phyloP scores from a whole-genome alignment of 306 rosid species.

The Vachellia pachyceras region DNA sequence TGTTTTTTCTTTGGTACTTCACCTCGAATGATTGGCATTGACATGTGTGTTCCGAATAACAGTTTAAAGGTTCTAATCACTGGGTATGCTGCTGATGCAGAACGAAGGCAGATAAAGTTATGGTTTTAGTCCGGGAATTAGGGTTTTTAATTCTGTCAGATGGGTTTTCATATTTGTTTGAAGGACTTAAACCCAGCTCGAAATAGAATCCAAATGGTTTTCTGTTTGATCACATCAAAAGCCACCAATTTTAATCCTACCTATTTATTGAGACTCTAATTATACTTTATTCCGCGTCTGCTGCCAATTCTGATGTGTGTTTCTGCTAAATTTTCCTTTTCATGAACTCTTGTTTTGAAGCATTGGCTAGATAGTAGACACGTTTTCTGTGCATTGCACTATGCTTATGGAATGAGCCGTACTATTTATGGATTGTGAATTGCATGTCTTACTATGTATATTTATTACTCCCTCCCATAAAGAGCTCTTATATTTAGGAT shows the following conservation, averaged over 20 bases:
- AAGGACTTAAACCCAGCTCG: not conserved
- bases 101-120: not conserved
- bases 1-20: not conserved
- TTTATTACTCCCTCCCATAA: too few species aligned
- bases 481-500: too few species aligned
- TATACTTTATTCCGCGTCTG: not conserved
- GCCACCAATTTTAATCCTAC: not conserved
- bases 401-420: not conserved
- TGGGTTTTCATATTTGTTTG: not conserved
- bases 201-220: not conserved
- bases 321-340: not conserved
- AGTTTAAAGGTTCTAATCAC: not conserved
- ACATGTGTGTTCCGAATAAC: not conserved
- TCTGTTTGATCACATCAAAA: not conserved
- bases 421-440: not conserved
- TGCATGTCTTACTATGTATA: not conserved
- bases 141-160: not conserved
- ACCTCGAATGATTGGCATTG: not conserved
- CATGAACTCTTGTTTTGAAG: not conserved
- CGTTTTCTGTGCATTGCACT: not conserved
- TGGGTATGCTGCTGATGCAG: not conserved
- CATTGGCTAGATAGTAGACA: not conserved
- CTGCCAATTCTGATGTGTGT: not conserved
- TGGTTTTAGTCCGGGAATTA: not conserved
- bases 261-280: too few species aligned